Base-by-base conservation (phyloP, 148 eudicot species). In the Vaccinium vitisidaea region DNA sequence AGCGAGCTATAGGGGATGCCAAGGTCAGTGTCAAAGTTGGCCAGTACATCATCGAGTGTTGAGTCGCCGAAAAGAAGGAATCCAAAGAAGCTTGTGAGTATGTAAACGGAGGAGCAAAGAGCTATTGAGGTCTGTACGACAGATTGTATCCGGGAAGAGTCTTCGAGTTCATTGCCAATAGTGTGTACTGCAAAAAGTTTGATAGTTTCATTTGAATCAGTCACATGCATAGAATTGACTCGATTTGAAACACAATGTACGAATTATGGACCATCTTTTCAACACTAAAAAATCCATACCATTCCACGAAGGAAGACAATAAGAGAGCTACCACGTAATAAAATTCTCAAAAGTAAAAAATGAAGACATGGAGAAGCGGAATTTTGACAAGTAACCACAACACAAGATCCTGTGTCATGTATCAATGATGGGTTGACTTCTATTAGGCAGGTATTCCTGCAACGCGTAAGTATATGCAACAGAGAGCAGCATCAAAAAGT, bases 61-160 rank as follows among this genome's bases (percentile, higher is more conserved):
- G 88, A 85, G 19, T 93, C 93, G 3, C 96, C 94, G 84, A 94
- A 94, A 3, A 94, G 89, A 67, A 94, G 93, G 87, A 92, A 91
- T 70, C 96, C 98, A 73, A 94, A 94, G 85, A 93, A 87, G 87
- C 98, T 92, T 19, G 92, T 91, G 91, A 89, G 89, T 30, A 93
- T 84, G 83, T 94, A 94, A 77, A 93, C 90, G 83, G 84, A 80
- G 43, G 96, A 91, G 85, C 94, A 94, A 4, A 94, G 88, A 77
- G 87, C 87, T 39, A 94, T 83, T 49, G 98, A 92, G 80, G 93
- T 85, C 54, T 90, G 87, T 39, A 92, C 94, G 76, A 93, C 92
- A 14, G 90, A 81, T 86, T 88, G 85, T 52, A 94, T 93, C 84
- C 63, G 82, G 39, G 90, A 71, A 39, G 90, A 76, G 86, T 93